Base-by-base conservation (phyloP, 805 yeast genomes). In the Jamesozyma hellenica region DNA sequence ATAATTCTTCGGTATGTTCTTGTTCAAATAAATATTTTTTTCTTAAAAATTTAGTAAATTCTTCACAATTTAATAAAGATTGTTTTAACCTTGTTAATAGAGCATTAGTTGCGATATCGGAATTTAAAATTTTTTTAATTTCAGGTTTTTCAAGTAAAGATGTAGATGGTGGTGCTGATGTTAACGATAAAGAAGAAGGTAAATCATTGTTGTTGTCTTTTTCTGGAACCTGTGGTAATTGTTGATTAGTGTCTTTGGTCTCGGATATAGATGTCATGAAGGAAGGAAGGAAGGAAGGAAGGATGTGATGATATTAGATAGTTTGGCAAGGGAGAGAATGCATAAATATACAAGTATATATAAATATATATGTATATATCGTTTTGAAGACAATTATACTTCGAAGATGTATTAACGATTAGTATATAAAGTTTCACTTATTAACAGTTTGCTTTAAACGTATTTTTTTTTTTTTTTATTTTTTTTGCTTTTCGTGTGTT, bases 1-100 rank as follows among this genome's bases (percentile, higher is more conserved):
- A 76, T 47, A 85, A 62, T 51, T 85, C 94, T 41, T 71, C 71
- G 32, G 75, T 75, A 57, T 85, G 83, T 42, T 82, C 94, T 48
- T 80, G 83, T 58, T 86, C 96, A 38, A 80, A 70, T 27, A 73
- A 64, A 23, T 86, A 86, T 51, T 83, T 81, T 61, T 80, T 83
- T 56, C 81, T 82, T 40, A 90, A 66, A 59, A 75, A 92, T 49
- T 76, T 75, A 23, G 85, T 69, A 50, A 86, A 79, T 55, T 92
- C 97, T 52, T 87, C 95, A 47, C 94, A 80, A 0, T 94, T 79
- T 44, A 71, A 70, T 33, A 88, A 69, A 42, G 87, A 76, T 58
- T 81, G 90, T 61, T 90, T 90, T 42, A 88, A 68, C 32, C 94
- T 70, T 1, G 70, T 63, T 37, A 88, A 66, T 15, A 90, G 66